Evolutionary conservation across 176 grass and related monocot genomes (phyloP), one percentile per base, ranked within the genome.

Genomic region (Aegilops tauschii): DNA sequence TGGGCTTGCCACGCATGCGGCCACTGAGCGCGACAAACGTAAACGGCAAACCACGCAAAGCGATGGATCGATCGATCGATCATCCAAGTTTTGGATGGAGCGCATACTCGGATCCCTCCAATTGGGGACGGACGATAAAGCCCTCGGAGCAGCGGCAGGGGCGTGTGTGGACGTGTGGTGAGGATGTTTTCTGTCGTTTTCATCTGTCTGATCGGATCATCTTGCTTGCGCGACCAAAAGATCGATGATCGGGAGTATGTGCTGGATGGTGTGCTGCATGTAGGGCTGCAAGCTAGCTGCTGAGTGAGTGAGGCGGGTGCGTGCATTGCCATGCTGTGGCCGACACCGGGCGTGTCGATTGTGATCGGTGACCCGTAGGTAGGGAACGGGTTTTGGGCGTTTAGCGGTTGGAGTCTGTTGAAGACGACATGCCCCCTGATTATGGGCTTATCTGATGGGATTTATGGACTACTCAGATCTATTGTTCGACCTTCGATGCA

Each of bases 21-120:
- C 42, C 58, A 54, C 50, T 47, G 17, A 11, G n/a, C 77, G 17
- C 85, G 89, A 87, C 89, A 80, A 61, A 78, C 67, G 74, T 58
- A 76, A 76, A 76, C 85, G 89, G 89, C 89, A 36, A 91, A 91
- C 69, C 6, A 89, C 80, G 81, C 80, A 12, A 85, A 85, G 83
- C 83, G 62, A 73, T 6, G 5, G 29, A 17, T 32, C 31, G 35
- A 1, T 65, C 39, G 13, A 66, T 34, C 13, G 44, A 50, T 76
- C 44, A 75, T 49, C n/a, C 40, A 13, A 6, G 72, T 25, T 13
- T 49, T 75, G 72, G 72, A 75, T 59, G 54, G 54, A 58, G 52
- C 52, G 52, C 52, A 16, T 1, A 1, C 70, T 1, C 44, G 25
- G 5, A 40, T 39, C 1, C 0, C 8, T 36, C 79, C 40, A 49